A percentile compares a stretch with the other conserved stretches of the same genome.
Evolutionary conservation across 306 rosid species (phyloP).

Genomic region (Clitoria ternatea): DNA sequence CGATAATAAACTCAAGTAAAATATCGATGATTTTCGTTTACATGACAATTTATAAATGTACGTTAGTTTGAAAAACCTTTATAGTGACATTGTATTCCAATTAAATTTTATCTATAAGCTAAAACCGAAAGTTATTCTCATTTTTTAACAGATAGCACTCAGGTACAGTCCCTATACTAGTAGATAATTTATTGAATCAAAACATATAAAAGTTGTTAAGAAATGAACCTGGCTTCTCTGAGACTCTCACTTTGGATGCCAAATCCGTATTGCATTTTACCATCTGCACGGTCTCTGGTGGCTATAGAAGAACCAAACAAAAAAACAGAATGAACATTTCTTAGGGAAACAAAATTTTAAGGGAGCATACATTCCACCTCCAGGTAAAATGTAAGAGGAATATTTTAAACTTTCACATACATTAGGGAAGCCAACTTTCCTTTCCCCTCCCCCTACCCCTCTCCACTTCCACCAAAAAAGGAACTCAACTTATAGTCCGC

Average conservation of each 20-base stretch:
- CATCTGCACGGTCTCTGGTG: slow-evolving; percentile 54
- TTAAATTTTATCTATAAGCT: too few relatives aligned
- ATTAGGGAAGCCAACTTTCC: not conserved
- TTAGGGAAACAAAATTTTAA: not conserved
- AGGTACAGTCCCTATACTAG: not conserved
- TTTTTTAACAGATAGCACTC: not conserved
- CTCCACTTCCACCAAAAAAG: not conserved
- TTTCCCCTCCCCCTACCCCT: not conserved
- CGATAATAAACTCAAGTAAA: too few relatives aligned
- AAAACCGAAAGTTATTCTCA: not conserved
- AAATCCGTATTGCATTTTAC: slow-evolving; percentile 65
- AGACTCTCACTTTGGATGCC: slow-evolving; percentile 81
- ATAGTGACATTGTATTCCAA: too few relatives aligned
- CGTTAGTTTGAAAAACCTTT: too few relatives aligned
- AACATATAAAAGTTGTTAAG: slow-evolving; percentile 1
- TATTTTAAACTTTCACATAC: not conserved
- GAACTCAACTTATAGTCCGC: not conserved
- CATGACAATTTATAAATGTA: too few relatives aligned
- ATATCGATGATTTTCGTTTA: too few relatives aligned
- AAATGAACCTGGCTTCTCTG: slow-evolving; percentile 93
- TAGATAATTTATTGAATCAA: slow-evolving; percentile 11
- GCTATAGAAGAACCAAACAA: slow-evolving; percentile 44
- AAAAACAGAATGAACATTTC: not conserved
- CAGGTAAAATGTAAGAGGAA: not conserved
- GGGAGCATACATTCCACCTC: slow-evolving; percentile 9